Evolutionary conservation across 768 basidiomycete species (phyloP).

Genomic region (Phylloporus sp.): DNA sequence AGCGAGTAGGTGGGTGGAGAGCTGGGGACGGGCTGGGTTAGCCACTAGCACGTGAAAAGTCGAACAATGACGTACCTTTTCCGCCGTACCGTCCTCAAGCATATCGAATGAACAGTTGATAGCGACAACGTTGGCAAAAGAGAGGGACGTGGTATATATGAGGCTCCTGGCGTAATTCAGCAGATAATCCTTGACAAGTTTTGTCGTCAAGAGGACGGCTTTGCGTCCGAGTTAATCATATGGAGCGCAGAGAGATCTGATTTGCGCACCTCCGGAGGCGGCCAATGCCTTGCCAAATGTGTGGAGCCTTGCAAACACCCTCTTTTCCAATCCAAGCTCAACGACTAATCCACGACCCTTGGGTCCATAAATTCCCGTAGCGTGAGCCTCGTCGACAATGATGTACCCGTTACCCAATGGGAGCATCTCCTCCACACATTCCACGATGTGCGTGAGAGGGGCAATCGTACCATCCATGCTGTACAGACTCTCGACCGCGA

Average conservation of each 20-base stretch:
- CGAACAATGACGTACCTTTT: constrained; percentile 35
- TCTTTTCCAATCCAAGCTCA: constrained; percentile 62
- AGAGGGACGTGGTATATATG: constrained; percentile 87
- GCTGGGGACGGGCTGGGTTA: constrained; percentile 33
- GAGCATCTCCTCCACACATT: constrained; percentile 56
- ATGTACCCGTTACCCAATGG: constrained; percentile 65
- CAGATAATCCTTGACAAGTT: constrained; percentile 75
- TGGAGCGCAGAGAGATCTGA: no score
- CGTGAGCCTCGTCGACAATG: constrained; percentile 90
- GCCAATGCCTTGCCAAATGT: constrained; percentile 94
- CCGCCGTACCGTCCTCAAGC: constrained; percentile 62
- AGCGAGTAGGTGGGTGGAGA: constrained; percentile 21
- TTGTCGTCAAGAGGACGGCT: constrained; percentile 77
- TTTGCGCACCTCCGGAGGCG: constrained; percentile 71
- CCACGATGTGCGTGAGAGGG: constrained; percentile 65
- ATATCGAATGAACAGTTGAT: constrained; percentile 78
- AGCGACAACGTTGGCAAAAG: constrained; percentile 71
- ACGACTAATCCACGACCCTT: constrained; percentile 73
- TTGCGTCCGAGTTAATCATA: background rate
- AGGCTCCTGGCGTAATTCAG: constrained; percentile 90
- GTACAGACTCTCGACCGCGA: constrained; percentile 87
- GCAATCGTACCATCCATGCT: constrained; percentile 95
- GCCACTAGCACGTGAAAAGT: background rate
- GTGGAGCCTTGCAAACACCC: constrained; percentile 74
- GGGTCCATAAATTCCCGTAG: constrained; percentile 85